Evolutionary conservation across 1,284 basidiomycete species (phyloP).

Genomic region (Ustilago tritici): DNA sequence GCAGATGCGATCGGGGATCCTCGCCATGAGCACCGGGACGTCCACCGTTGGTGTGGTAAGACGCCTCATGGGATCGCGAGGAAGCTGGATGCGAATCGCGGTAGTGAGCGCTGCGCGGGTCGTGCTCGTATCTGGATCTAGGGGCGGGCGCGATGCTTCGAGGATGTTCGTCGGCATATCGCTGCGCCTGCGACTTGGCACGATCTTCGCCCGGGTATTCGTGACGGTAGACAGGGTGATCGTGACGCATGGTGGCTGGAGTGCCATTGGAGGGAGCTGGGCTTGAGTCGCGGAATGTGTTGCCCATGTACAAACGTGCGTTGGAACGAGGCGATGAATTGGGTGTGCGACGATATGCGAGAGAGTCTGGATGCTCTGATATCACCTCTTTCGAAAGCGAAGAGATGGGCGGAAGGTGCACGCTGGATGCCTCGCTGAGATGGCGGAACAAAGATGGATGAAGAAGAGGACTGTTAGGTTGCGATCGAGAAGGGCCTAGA

Average conservation of each 20-base stretch:
- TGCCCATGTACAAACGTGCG: constrained; percentile 44
- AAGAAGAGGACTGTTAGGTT: constrained; percentile 43
- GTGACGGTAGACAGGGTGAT: constrained; percentile 32
- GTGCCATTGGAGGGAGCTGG: constrained; percentile 41
- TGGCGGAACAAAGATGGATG: constrained; percentile 42
- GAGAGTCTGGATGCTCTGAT: constrained; percentile 31
- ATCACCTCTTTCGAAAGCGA: constrained; percentile 41
- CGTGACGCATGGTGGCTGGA: constrained; percentile 43
- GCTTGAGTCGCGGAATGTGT: constrained; percentile 46
- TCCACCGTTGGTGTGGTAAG: constrained; percentile 28
- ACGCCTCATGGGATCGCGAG: constrained; percentile 20
- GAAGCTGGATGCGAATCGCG: constrained; percentile 13
- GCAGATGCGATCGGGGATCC: constrained; percentile 7
- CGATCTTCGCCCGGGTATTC: constrained; percentile 39
- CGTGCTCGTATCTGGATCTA: constrained; percentile 31
- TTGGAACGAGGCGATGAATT: constrained; percentile 41
- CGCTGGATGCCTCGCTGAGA: constrained; percentile 26
- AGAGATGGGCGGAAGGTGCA: constrained; percentile 50
- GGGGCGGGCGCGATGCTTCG: constrained; percentile 35
- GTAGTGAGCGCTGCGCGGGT: constrained; percentile 18
- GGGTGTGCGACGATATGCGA: constrained; percentile 39
- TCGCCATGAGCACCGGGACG: constrained; percentile 19
- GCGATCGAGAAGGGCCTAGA: constrained; percentile 44
- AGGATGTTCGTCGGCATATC: constrained; percentile 37
- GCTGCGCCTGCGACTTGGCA: constrained; percentile 27